Base-by-base conservation (phyloP, 768 basidiomycete genomes). In the Podaxis mareebaensis region DNA sequence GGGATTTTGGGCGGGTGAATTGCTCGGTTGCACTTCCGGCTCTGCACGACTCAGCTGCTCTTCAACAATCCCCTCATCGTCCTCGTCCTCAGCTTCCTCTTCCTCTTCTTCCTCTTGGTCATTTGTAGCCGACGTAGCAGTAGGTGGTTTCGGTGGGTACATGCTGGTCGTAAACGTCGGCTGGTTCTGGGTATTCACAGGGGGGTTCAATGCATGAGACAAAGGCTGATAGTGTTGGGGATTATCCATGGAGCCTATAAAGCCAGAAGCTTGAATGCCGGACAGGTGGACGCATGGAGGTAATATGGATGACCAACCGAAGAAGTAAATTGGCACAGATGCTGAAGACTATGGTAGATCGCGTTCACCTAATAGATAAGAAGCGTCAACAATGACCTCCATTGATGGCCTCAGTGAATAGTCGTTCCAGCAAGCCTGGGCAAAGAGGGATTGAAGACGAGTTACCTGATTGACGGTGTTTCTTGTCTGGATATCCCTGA, bases 161-260 rank as follows among this genome's bases (percentile, higher is more conserved):
- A 63, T 51, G 12, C 22, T 57, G 26, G 44, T 38, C 26, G 54
- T 51, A 22, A 63, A 63, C 10, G 61, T 69, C 59, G 63, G 63
- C 52, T 66, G 72, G 28, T 30, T 65, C 57, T 63, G 74, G 40
- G 69, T 73, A 67, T 46, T 70, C 71, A 73, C 77, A 65, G 85
- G 88, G 0, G 86, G 87, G 72, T 89, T 79, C 42, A 92, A 80
- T 48, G 91, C 91, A 78, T 91, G 88, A 60, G 90, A 92, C 68
- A 92, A 81, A 28, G 91, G 88, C 65, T 91, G 90, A 76, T 92
- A 90, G 66, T 89, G 88, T 72, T 91, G 89, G 60, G 89, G 88
- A 73, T 90, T 90, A 76, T 90, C 82, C 83, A 85, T 85, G 42
- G 54, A 56, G 38, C 53, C 63, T 61, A 63, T 58, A 60, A 58